Evolutionary conservation across 2,329 filamentous ascomycete species (phyloP), one percentile per base, ranked within the genome.

Genomic region (Alternaria gansuensis): DNA sequence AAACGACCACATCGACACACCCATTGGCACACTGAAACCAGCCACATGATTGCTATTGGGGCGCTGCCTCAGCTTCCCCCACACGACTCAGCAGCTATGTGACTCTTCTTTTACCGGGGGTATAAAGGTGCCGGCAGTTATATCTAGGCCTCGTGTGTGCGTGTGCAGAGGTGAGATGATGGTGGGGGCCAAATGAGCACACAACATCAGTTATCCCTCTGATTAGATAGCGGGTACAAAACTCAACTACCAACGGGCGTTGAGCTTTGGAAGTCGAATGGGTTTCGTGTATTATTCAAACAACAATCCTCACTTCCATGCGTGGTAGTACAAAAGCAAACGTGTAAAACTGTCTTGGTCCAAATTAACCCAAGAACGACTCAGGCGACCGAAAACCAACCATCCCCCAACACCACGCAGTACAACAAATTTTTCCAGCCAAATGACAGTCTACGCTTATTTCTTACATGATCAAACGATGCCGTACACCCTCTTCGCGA

Each of bases 401-500:
- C 31, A 33, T 39, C 37, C 37, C 37, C 41, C 7, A 57, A 60
- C 53, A 43, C 57, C 54, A 26, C 33, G 37, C 26, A 11, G 45
- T 53, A 51, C 41, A 39, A 33, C 43, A 6, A 40, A n/a, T 57
- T 41, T 26, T 51, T n/a, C 5, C 49, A 39, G 23, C 23, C 29
- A 51, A 43, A 44, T 26, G 8, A 23, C 51, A 45, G 13, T 31
- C 48, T 39, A 51, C 28, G 14, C 48, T 44, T n/a, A 31, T 31
- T 33, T 21, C 21, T 28, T 39, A 21, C 24, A 14, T 36, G 14
- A 29, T 59, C 50, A 77, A 14, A 77, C 73, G 44, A 77, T 76
- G 1, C 72, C 72, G 50, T 75, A 77, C 11, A 77, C 68, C 88
- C 90, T 85, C 83, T 95, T 96, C 17, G 93, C 93, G 65, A 93